Evolutionary conservation across 306 rosid genomes (phyloP).

Genomic region (Amphicarpaea edgeworthii): DNA sequence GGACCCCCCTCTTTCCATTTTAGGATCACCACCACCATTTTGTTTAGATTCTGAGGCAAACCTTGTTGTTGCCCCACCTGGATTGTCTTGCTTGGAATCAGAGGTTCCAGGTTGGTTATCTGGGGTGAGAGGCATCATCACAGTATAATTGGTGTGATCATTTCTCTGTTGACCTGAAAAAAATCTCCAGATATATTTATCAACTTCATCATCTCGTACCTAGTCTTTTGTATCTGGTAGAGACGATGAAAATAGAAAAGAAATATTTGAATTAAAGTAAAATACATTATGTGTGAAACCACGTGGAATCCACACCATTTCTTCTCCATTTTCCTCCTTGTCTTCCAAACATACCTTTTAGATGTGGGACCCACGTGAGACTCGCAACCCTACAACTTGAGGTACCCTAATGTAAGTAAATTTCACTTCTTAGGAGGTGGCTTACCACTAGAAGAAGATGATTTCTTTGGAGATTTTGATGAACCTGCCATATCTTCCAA

Average conservation of each 20-base stretch:
- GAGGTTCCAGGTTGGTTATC: conserved; percentile 29
- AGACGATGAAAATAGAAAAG: too few species aligned
- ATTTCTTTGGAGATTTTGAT: background rate
- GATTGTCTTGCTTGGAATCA: background rate
- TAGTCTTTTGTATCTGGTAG: too few species aligned
- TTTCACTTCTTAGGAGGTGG: background rate
- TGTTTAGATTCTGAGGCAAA: conserved; percentile 24
- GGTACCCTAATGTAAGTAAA: background rate
- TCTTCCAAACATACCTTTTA: too few species aligned
- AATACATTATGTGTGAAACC: too few species aligned
- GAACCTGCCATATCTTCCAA: background rate
- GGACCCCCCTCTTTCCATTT: background rate
- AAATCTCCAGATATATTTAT: background rate
- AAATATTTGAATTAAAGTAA: too few species aligned
- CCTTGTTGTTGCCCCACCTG: conserved; percentile 4
- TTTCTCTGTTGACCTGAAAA: background rate
- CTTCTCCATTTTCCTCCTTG: too few species aligned
- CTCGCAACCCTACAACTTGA: background rate
- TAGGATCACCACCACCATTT: background rate
- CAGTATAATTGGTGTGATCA: conserved; percentile 12
- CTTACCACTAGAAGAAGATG: background rate
- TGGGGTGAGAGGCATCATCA: conserved; percentile 30
- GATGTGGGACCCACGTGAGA: too few species aligned
- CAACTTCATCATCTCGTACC: background rate
- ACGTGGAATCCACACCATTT: too few species aligned